Evolutionary conservation across 2,329 filamentous ascomycete species (phyloP).

Genomic region (Cercospora zeae-maydis): DNA sequence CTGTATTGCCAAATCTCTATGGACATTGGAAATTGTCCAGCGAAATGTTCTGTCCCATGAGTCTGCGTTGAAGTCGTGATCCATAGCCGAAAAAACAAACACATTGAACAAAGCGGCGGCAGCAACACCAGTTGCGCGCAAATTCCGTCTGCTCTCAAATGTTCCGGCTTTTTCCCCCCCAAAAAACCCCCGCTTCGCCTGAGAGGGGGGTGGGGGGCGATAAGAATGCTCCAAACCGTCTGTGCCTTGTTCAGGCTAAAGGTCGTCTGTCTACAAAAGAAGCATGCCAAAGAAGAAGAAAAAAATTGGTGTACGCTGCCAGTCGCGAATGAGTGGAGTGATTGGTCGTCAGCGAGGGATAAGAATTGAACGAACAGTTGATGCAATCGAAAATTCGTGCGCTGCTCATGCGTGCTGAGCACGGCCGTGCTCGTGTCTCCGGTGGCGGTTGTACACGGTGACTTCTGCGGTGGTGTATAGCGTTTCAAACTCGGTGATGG

Average conservation of each 20-base stretch:
- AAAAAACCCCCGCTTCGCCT: too few species aligned
- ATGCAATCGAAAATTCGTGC: neutral
- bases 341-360: neutral
- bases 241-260: constrained; percentile 2
- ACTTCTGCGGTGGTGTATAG: constrained; percentile 29
- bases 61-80: constrained; percentile 16
- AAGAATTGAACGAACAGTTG: constrained; percentile 10
- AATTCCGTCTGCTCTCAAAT: neutral
- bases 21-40: neutral
- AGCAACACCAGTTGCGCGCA: constrained; percentile 19
- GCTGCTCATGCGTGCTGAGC: constrained; percentile 16
- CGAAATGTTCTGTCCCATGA: constrained; percentile 2
- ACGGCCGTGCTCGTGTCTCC: constrained; percentile 32
- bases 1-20: constrained; percentile 8
- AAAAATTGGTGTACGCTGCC: neutral
- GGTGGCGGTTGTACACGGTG: constrained; percentile 23
- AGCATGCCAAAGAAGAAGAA: constrained; percentile 21
- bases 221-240: constrained; percentile 12
- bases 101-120: constrained; percentile 7
- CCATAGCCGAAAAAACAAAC: constrained; percentile 7
- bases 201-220: neutral
- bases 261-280: constrained; percentile 20
- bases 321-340: constrained; percentile 19
- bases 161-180: too few species aligned
- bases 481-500: constrained; percentile 33